phyloP scores from a whole-genome alignment of 768 basidiomycete genomes.

The Lactarius vividus region DNA sequence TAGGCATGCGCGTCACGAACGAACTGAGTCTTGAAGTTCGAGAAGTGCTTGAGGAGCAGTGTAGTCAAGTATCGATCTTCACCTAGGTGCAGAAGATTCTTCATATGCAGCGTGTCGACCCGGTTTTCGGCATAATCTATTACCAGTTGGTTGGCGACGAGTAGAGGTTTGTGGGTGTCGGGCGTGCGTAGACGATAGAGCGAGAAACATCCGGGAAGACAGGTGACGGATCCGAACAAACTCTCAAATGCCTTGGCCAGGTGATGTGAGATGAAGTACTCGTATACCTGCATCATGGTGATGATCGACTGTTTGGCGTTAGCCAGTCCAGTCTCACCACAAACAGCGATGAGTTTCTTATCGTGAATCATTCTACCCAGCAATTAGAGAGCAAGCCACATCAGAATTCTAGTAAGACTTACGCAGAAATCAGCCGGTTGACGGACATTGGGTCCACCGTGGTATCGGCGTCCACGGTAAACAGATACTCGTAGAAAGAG shows the following conservation, averaged over 20 bases:
- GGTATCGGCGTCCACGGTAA: constrained; percentile 94
- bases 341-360: constrained; percentile 89
- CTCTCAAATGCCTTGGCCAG: constrained; percentile 98
- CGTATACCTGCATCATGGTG: constrained; percentile 99
- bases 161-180: constrained; percentile 92
- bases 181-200: constrained; percentile 93
- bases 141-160: constrained; percentile 88
- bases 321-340: constrained; percentile 90
- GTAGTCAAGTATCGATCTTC: constrained; percentile 99
- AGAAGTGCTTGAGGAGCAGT: constrained; percentile 93
- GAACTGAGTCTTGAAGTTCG: constrained; percentile 91
- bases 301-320: constrained; percentile 94
- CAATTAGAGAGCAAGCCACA: neutral
- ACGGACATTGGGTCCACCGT: constrained; percentile 84
- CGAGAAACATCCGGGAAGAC: constrained; percentile 98
- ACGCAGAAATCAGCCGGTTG: constrained; percentile 92
- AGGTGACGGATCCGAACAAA: constrained; percentile 96
- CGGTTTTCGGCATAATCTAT: constrained; percentile 94
- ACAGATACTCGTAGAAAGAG: constrained; percentile 94
- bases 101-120: constrained; percentile 97
- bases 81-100: constrained; percentile 95
- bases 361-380: constrained; percentile 87
- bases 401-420: constrained; percentile 36
- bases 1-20: constrained; percentile 90
- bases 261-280: constrained; percentile 99